phyloP scores from a whole-genome alignment of 2,329 filamentous ascomycete genomes.

The Claviceps citrina region DNA sequence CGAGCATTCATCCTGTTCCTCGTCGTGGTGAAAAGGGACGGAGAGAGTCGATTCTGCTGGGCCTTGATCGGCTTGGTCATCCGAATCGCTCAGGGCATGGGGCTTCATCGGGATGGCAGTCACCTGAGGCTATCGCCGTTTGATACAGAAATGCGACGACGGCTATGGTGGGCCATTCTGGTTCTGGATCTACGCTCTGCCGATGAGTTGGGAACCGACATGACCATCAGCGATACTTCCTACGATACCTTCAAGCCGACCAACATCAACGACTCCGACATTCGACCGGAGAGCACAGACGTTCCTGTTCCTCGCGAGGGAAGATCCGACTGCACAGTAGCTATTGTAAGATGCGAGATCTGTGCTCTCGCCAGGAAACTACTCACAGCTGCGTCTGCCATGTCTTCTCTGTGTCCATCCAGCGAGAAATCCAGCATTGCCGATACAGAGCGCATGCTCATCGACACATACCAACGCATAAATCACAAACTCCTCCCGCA shows the following conservation, averaged over 20 bases:
- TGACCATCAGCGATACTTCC: constrained; percentile 24
- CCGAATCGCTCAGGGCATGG: constrained; percentile 44
- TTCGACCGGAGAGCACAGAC: constrained; percentile 30
- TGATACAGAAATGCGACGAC: constrained; percentile 43
- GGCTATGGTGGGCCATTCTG: constrained; percentile 47
- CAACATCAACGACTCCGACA: constrained; percentile 35
- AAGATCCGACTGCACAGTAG: constrained; percentile 35
- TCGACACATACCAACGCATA: constrained; percentile 36
- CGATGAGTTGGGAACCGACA: constrained; percentile 36
- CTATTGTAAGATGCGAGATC: constrained; percentile 37
- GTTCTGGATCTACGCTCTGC: constrained; percentile 39
- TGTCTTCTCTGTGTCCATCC: constrained; percentile 17
- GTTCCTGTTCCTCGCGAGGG: constrained; percentile 32
- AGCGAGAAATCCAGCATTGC: constrained; percentile 16
- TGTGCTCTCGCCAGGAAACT: constrained; percentile 24
- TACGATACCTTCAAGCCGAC: constrained; percentile 34
- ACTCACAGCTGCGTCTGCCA: constrained; percentile 19
- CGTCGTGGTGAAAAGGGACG: constrained; percentile 29
- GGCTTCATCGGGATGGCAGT: constrained; percentile 41
- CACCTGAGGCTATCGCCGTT: constrained; percentile 38
- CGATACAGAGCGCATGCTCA: constrained; percentile 30
- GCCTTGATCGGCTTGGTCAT: constrained; percentile 41
- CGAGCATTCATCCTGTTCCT: constrained; percentile 45
- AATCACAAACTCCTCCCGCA: constrained; percentile 39
- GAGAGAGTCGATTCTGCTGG: constrained; percentile 42